A percentile compares a stretch with the other conserved stretches of the same genome.
These are phyloP conservation scores for Bondarzewia mesenterica DNA, from an alignment of 1,284 basidiomycete species.

Conservation along the genomic window DNA sequence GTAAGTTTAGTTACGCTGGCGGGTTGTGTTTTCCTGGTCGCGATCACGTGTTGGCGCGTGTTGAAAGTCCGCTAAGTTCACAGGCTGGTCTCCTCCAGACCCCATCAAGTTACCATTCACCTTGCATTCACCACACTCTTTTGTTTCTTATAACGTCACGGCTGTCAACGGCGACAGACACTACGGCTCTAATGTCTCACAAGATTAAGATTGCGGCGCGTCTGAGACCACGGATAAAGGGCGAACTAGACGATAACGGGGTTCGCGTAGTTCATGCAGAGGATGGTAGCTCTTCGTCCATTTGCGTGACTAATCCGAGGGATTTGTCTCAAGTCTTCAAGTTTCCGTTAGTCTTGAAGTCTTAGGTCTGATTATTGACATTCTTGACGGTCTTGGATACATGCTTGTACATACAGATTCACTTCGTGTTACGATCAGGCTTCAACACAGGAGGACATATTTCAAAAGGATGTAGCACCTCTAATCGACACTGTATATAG, in stretches of 20 bases:
- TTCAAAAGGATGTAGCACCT: slow-evolving; percentile 59
- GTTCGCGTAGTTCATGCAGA: slow-evolving; percentile 42
- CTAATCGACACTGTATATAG: slow-evolving; percentile 61
- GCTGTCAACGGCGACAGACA: not conserved
- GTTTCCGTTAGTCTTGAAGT: slow-evolving; percentile 44
- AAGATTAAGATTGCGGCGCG: slow-evolving; percentile 52
- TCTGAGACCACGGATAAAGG: slow-evolving; percentile 51
- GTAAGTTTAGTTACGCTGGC: too few species aligned
- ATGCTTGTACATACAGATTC: slow-evolving; percentile 34
- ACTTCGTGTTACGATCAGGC: slow-evolving; percentile 60
- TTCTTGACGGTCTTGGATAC: not conserved
- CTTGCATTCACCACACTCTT: not conserved
- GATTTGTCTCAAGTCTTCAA: slow-evolving; percentile 58
- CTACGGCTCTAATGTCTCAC: slow-evolving; percentile 12
- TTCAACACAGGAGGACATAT: slow-evolving; percentile 65
- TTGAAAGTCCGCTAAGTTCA: too few species aligned
- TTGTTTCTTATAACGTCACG: too few species aligned
- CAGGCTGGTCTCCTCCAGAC: too few species aligned
- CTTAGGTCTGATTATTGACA: not conserved
- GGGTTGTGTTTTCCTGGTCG: too few species aligned
- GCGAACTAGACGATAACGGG: slow-evolving; percentile 55
- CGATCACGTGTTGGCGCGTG: too few species aligned
- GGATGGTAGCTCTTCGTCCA: slow-evolving; percentile 29
- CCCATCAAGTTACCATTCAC: too few species aligned
- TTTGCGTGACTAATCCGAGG: slow-evolving; percentile 59